These are phyloP conservation scores for Tetrapisispora phaffii DNA, from an alignment of 805 yeast species.

Conservation along the genomic window DNA sequence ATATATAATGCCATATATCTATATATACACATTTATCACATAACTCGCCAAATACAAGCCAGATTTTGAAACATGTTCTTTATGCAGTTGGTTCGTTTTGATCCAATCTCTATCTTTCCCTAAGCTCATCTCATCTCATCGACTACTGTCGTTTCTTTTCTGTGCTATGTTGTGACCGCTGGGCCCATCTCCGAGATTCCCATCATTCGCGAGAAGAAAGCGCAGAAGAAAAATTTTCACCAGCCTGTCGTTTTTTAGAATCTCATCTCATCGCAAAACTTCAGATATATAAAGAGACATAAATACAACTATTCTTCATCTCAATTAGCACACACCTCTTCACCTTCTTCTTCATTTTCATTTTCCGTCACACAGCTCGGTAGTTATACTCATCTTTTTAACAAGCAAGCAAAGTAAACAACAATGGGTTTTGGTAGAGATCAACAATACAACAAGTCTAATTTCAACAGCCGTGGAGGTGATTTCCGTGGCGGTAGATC, in stretches of 20 bases:
- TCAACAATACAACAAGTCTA: constrained; percentile 30
- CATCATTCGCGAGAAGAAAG: neutral
- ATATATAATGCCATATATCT: too few relatives aligned
- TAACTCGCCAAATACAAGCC: too few relatives aligned
- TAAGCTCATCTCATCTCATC: too few relatives aligned
- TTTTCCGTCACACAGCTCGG: too few relatives aligned
- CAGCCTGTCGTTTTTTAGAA: neutral
- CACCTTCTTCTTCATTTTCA: too few relatives aligned
- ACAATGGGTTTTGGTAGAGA: constrained; percentile 21
- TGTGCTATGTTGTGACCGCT: neutral
- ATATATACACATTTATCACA: too few relatives aligned
- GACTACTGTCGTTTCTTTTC: constrained; percentile 1
- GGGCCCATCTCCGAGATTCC: neutral
- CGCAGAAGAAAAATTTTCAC: neutral
- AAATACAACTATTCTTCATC: too few relatives aligned
- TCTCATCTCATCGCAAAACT: neutral
- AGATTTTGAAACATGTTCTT: too few relatives aligned
- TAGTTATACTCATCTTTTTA: neutral
- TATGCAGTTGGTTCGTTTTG: too few relatives aligned
- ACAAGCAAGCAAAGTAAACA: neutral
- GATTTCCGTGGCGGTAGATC: constrained; percentile 33
- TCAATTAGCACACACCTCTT: too few relatives aligned
- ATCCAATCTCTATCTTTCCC: too few relatives aligned
- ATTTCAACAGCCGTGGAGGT: constrained; percentile 33
- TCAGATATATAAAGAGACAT: neutral